Evolutionary conservation across 495 filamentous ascomycete genomes (phyloP), one percentile per base, ranked within the genome.

Genomic region (Xylaria flabelliformis): DNA sequence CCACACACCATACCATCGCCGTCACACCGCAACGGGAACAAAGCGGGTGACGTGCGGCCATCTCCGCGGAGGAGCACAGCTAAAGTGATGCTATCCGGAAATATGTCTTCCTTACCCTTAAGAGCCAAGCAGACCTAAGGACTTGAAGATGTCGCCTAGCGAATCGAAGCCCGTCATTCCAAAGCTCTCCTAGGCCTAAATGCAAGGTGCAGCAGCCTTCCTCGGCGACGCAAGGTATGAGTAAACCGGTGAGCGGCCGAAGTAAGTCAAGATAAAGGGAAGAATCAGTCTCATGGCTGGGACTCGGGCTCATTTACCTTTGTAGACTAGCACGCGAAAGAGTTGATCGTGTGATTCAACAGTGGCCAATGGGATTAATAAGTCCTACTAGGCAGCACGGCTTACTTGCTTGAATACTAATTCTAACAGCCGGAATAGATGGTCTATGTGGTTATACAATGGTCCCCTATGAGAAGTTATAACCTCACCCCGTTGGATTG

Each of bases 21-120:
- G 44, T 55, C 64, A 51, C 44, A n/a, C 44, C 64, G 46, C 64
- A 48, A 53, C 46, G 64, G 46, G 48, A 24, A 4, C 32, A 15
- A n/a, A 34, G 32, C 6, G 29, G 46, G 24, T 1, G 8, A n/a
- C 19, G 26, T 50, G 34, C 65, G 65, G 65, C 50, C 50, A 67
- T 67, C 50, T 67, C 65, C 65, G 65, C 65, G 65, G 65, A 67
- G 65, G 29, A n/a, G 29, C 8, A 13, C 48, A 36, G 17, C 0
- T 15, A 62, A 44, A 41, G 21, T 41, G 24, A 42, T 36, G 10
- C 34, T 44, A 3, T 24, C 51, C 58, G 55, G 67, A 62, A 48
- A 36, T 67, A 21, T 55, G 12, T 19, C 34, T 41, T 55, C 34
- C 19, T 24, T 48, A 19, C 21, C 50, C 50, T 10, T 50, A 42